These are phyloP conservation scores for Malus hybrid DNA, from an alignment of 331 rosid genomes.

Conservation along the genomic window DNA sequence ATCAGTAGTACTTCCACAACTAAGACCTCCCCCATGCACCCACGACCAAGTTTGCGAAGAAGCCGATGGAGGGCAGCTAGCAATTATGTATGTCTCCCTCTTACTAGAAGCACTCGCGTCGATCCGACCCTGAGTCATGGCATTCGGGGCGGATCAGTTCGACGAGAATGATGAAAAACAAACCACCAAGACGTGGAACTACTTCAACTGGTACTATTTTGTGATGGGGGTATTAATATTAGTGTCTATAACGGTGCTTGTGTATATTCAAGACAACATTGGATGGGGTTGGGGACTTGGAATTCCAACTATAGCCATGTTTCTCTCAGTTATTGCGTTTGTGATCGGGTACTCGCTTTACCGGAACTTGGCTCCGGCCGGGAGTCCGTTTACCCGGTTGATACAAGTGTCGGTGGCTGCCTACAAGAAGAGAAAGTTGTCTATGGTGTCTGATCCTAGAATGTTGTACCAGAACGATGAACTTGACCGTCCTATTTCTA, in stretches of 20 bases:
- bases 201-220: constrained; percentile 93
- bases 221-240: constrained; percentile 69
- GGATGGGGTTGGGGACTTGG: constrained; percentile 97
- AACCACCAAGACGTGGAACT: constrained; percentile 59
- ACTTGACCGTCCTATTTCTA: constrained; percentile 55
- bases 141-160: constrained; percentile 93
- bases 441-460: constrained; percentile 3
- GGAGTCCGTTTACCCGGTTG: constrained; percentile 93
- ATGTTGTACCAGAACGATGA: constrained; percentile 59
- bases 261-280: constrained; percentile 80
- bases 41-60: constrained; percentile 46
- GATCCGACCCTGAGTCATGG: constrained; percentile 91
- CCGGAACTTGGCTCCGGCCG: constrained; percentile 63
- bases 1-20: constrained; percentile 65
- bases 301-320: constrained; percentile 68
- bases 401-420: constrained; percentile 68
- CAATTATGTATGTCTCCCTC: constrained; percentile 47
- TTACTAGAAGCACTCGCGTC: constrained; percentile 64
- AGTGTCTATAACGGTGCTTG: constrained; percentile 80
- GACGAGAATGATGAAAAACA: constrained; percentile 66
- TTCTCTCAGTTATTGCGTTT: constrained; percentile 55
- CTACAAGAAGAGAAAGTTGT: constrained; percentile 48
- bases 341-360: constrained; percentile 72
- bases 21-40: constrained; percentile 72
- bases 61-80: constrained; percentile 55